Conservation (phyloP, 495 filamentous ascomycete species). For the Gamarada debralockiae region DNA sequence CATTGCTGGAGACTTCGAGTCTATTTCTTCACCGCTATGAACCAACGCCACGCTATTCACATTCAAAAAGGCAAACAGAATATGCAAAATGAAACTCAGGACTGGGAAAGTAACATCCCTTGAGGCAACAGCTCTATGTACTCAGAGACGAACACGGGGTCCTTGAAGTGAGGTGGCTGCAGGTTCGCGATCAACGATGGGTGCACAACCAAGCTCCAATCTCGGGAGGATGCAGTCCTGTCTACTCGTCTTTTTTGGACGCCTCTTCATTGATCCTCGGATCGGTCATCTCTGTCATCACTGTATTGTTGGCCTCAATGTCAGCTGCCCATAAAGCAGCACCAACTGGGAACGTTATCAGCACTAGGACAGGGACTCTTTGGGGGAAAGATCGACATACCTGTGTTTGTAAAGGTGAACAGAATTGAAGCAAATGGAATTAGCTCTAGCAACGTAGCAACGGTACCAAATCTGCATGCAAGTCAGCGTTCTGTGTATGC, state of each 20-base stretch:
- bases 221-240: slow-evolving; percentile 16
- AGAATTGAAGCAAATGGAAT: slow-evolving; percentile 77
- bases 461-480: slow-evolving; percentile 66
- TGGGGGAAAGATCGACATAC: slow-evolving; percentile 26
- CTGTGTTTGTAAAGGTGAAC: slow-evolving; percentile 87
- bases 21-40: no score
- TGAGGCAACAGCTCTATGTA: neutral
- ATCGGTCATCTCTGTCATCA: slow-evolving; percentile 46
- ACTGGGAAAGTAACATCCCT: neutral
- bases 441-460: slow-evolving; percentile 76
- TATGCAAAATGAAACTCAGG: neutral
- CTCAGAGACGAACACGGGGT: neutral
- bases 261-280: slow-evolving; percentile 46
- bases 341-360: slow-evolving; percentile 48
- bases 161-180: neutral
- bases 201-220: slow-evolving; percentile 9
- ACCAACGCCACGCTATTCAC: neutral
- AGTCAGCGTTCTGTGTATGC: slow-evolving; percentile 15
- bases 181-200: neutral
- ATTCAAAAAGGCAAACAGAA: neutral
- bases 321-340: slow-evolving; percentile 94
- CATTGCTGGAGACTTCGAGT: no score
- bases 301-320: slow-evolving; percentile 61
- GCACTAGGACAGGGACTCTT: neutral
- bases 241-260: slow-evolving; percentile 51